Base-by-base conservation (phyloP, 768 basidiomycete genomes). In the Tricholoma furcatifolium region DNA sequence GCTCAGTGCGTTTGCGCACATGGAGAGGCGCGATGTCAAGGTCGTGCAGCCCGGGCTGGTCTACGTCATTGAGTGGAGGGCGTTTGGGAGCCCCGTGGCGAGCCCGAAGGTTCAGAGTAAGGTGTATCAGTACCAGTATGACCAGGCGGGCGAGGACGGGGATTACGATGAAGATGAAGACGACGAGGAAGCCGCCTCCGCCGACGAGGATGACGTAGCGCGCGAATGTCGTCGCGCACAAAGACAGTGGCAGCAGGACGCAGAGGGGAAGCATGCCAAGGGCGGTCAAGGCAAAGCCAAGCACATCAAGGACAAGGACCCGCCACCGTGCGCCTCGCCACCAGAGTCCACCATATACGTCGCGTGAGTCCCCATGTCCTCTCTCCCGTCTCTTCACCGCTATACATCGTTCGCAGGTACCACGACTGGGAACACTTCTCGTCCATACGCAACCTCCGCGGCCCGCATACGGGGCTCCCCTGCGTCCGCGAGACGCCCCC, bases 361-460 rank as follows among this genome's bases (percentile, higher is more conserved):
- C 53, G 92, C 92, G 88, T 92, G 70, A 67, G 90, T 87, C 8
- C 30, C 18, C 17, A 30, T n/a, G 32, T 11, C 47, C 50, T 43
- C 51, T 51, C 57, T 47, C 18, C 41, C 12, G 17, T 32, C 17
- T 12, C 20, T 55, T 21, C 41, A 27, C 44, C 38, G 20, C 53
- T 48, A 8, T 31, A 24, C 35, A 17, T 12, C 12, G 2, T 15
- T 4, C 23, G 11, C 62, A 91, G 90, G 27, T 95, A 93, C 66
- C 88, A 94, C 63, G 91, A 93, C 67, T 94, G 91, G 90, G 93
- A 96, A 63, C 93, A 96, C 65, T 96, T 94, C 63, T 93, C 90
- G 11, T 90, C 88, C 17, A 89, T 95, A 53, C 87, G 93, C 43
- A 94, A 91, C 67, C 71, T 93, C 46, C 75, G 76, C 15, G 93